Evolutionary conservation across 2,329 filamentous ascomycete species (phyloP).

Genomic region (Claviceps pazoutovae): DNA sequence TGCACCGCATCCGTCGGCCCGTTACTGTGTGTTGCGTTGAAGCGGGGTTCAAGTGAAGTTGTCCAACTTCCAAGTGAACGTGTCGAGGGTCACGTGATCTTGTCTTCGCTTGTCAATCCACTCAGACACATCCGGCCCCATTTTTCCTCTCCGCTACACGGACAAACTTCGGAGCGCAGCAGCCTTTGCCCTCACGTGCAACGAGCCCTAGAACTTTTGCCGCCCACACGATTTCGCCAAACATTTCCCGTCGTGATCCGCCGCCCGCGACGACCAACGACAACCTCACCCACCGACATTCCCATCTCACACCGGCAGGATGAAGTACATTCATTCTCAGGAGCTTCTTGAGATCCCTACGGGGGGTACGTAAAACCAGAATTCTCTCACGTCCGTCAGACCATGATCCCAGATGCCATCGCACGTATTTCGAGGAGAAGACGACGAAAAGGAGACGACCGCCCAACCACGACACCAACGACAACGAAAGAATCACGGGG

Average conservation of each 20-base stretch:
- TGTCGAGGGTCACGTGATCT: neutral
- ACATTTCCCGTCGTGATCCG: constrained; percentile 23
- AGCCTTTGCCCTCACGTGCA: constrained; percentile 24
- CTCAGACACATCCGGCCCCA: neutral
- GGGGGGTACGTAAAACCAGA: constrained; percentile 60
- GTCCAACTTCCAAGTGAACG: too few species aligned
- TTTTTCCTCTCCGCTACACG: constrained; percentile 1
- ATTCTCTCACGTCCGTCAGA: neutral
- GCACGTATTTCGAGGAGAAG: neutral
- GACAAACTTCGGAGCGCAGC: constrained; percentile 14
- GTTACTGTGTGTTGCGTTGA: too few species aligned
- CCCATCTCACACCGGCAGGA: constrained; percentile 52
- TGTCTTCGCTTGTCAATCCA: neutral
- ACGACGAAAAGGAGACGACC: neutral
- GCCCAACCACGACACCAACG: neutral
- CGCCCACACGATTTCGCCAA: constrained; percentile 29
- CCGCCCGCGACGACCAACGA: constrained; percentile 20
- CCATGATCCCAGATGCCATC: neutral
- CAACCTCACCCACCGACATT: constrained; percentile 30
- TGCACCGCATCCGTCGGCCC: too few species aligned
- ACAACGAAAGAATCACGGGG: neutral
- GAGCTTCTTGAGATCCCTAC: constrained; percentile 93
- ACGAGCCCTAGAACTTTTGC: constrained; percentile 31
- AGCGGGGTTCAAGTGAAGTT: too few species aligned
- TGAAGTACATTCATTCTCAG: constrained; percentile 99